A percentile compares a stretch with the other conserved stretches of the same genome.
phyloP scores from a whole-genome alignment of 2,329 filamentous ascomycete species.

The Ascochyta lentis region DNA sequence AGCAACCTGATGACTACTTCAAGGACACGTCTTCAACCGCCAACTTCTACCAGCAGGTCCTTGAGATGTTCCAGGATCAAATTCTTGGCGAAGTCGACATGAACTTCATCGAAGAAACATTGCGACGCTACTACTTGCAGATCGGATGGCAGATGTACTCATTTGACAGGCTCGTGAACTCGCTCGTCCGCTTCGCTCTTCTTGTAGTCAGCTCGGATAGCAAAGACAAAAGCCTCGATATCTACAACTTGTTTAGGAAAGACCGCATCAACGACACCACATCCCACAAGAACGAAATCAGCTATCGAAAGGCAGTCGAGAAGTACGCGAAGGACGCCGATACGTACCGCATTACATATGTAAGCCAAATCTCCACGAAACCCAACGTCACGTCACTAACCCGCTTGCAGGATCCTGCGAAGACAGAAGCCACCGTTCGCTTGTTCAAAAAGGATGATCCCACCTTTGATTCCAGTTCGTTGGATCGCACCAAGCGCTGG shows the following conservation, averaged over 20 bases:
- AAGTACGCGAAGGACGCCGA: conserved; percentile 93
- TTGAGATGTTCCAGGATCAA: conserved; percentile 85
- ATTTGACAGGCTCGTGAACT: conserved; percentile 84
- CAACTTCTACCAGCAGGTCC: conserved; percentile 84
- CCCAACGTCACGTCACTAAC: conserved; percentile 32
- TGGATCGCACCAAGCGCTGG: conserved; percentile 72
- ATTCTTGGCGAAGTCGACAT: conserved; percentile 84
- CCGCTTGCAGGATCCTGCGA: conserved; percentile 58
- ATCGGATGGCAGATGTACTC: conserved; percentile 94
- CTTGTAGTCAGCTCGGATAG: conserved; percentile 84
- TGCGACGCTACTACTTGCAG: conserved; percentile 89
- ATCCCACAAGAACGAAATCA: conserved; percentile 88
- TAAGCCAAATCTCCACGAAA: conserved; percentile 61
- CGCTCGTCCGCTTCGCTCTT: conserved; percentile 79
- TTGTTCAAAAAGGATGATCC: conserved; percentile 88
- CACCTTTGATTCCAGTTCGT: conserved; percentile 76
- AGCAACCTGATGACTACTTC: conserved; percentile 78
- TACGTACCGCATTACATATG: conserved; percentile 87
- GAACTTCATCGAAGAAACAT: conserved; percentile 82
- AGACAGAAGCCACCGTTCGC: conserved; percentile 76
- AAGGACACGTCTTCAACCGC: conserved; percentile 65
- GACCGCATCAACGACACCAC: conserved; percentile 84
- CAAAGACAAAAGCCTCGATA: conserved; percentile 92
- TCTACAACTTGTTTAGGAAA: conserved; percentile 84
- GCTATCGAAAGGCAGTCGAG: conserved; percentile 88